Conservation (phyloP, 2,329 filamentous ascomycete genomes). For the Elsinoe perseae region DNA sequence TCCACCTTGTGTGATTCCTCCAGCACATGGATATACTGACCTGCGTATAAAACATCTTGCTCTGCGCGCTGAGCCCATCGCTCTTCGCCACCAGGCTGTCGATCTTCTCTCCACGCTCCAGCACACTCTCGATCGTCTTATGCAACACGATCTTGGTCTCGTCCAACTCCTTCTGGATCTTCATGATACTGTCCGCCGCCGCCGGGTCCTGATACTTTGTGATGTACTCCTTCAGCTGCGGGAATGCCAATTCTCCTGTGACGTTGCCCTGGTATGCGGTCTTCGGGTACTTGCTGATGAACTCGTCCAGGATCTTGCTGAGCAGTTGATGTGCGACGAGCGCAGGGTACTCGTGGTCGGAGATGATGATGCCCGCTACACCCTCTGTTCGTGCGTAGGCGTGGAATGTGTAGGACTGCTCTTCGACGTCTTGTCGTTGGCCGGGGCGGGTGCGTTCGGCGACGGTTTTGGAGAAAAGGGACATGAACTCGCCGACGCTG, state of each 20-base stretch:
- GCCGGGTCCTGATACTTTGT: slow-evolving; percentile 75
- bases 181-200: slow-evolving; percentile 74
- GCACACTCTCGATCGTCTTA: slow-evolving; percentile 84
- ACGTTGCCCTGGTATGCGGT: slow-evolving; percentile 53
- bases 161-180: slow-evolving; percentile 90
- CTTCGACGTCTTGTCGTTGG: slow-evolving; percentile 76
- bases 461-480: slow-evolving; percentile 76
- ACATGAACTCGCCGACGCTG: slow-evolving; percentile 64
- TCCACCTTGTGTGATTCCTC: not conserved
- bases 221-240: slow-evolving; percentile 71
- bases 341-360: slow-evolving; percentile 48
- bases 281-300: slow-evolving; percentile 66
- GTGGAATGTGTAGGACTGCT: slow-evolving; percentile 63
- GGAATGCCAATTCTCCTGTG: slow-evolving; percentile 50
- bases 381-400: slow-evolving; percentile 40
- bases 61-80: slow-evolving; percentile 79
- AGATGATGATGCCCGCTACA: slow-evolving; percentile 41
- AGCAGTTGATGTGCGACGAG: slow-evolving; percentile 81
- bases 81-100: slow-evolving; percentile 91
- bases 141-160: slow-evolving; percentile 96
- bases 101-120: slow-evolving; percentile 92
- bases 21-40: slow-evolving; percentile 38
- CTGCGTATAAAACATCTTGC: slow-evolving; percentile 92
- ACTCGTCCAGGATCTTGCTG: slow-evolving; percentile 81
- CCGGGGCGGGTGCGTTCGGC: slow-evolving; percentile 77